Percentiles rank a stretch among this genome's conserved stretches.
Evolutionary conservation across 306 rosid species (phyloP).

Genomic region (Cucumis cinereus): DNA sequence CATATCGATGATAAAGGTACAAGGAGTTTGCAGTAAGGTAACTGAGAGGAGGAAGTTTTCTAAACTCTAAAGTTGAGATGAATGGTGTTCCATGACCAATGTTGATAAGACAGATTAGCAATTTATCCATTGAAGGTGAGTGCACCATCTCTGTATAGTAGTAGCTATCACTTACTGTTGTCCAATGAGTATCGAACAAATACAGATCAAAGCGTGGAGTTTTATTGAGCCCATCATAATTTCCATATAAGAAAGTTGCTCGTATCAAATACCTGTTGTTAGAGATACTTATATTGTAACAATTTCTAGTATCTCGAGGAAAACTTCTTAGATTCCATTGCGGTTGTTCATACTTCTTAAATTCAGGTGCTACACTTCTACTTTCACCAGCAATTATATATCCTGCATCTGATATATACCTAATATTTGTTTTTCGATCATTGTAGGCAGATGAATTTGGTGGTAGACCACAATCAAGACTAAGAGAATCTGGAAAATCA

Average conservation of each 20-base stretch:
- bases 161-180: not conserved
- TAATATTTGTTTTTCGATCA: no score
- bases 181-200: constrained; percentile 8
- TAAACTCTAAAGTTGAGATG: constrained; percentile 27
- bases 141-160: constrained; percentile 11
- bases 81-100: constrained; percentile 21
- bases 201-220: constrained; percentile 10
- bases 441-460: not conserved
- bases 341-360: no score
- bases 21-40: constrained; percentile 6
- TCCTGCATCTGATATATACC: no score
- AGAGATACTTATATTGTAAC: constrained; percentile 18
- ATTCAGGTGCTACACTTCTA: not conserved
- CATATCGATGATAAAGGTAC: not conserved
- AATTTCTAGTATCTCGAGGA: constrained; percentile 21
- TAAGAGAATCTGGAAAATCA: not conserved
- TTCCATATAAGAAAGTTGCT: constrained; percentile 26
- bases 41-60: not conserved
- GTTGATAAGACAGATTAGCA: constrained; percentile 23
- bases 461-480: constrained; percentile 7
- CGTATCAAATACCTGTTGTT: constrained; percentile 15
- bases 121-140: constrained; percentile 3
- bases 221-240: constrained; percentile 14
- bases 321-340: constrained; percentile 15
- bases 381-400: not conserved